Conservation (phyloP, 768 basidiomycete species). For the Psilocybe subaeruginosa region DNA sequence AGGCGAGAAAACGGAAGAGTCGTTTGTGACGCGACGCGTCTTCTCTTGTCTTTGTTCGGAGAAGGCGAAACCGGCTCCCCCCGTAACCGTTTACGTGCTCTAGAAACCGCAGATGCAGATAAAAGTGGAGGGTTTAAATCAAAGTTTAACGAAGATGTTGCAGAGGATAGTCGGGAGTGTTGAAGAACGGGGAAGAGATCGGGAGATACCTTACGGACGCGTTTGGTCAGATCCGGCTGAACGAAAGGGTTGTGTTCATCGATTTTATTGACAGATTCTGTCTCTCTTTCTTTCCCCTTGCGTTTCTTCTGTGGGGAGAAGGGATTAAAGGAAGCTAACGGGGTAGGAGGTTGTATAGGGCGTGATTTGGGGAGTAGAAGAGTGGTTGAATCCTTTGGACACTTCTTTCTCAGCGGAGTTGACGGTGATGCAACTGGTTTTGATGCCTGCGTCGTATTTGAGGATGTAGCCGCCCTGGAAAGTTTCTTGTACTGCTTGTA, state of each 20-base stretch:
- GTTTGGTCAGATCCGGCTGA: constrained; percentile 54
- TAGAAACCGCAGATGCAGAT: constrained; percentile 51
- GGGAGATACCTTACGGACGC: constrained; percentile 32
- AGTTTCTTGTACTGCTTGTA: constrained; percentile 85
- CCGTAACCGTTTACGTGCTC: constrained; percentile 80
- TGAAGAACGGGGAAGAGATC: constrained; percentile 39
- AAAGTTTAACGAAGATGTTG: constrained; percentile 15
- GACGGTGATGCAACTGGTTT: constrained; percentile 33
- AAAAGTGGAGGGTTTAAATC: constrained; percentile 18
- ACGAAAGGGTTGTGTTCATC: constrained; percentile 25
- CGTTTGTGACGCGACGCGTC: constrained; percentile 51
- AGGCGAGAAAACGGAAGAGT: constrained; percentile 39
- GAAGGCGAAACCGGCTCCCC: constrained; percentile 86
- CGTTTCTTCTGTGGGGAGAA: constrained; percentile 76
- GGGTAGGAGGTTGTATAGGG: constrained; percentile 49
- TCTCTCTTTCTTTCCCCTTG: constrained; percentile 46
- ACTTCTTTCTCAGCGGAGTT: constrained; percentile 41
- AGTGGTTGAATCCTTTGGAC: constrained; percentile 31
- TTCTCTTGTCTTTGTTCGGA: constrained; percentile 76
- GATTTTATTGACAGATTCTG: constrained; percentile 10
- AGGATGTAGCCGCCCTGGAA: constrained; percentile 44
- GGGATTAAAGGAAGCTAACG: constrained; percentile 67
- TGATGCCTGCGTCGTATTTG: constrained; percentile 2
- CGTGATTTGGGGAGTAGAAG: constrained; percentile 54
- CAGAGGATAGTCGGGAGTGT: constrained; percentile 25